phyloP scores from a whole-genome alignment of 352 stramenopile genomes.

The Nannochloropsis limnetica region DNA sequence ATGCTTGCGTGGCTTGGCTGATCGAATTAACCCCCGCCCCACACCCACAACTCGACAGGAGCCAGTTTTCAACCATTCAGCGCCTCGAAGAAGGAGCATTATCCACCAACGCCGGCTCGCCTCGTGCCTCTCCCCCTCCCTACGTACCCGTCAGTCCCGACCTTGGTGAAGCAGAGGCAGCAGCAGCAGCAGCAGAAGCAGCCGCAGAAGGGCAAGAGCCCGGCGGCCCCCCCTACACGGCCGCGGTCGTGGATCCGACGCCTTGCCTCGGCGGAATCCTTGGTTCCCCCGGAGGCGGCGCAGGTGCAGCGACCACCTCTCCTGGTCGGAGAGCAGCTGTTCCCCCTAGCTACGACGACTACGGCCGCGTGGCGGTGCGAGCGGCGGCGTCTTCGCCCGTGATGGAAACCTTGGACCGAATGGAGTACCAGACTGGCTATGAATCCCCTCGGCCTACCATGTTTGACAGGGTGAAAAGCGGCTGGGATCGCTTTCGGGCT shows the following conservation, averaged over 20 bases:
- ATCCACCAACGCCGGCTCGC: background rate
- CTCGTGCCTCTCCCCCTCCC: background rate
- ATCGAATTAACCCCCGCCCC: constrained; percentile 5
- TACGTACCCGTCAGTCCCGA: background rate
- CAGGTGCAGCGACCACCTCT: background rate
- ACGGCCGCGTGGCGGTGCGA: background rate
- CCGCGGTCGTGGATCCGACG: background rate
- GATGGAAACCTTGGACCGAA: constrained; percentile 13
- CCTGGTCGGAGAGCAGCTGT: background rate
- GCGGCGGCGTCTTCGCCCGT: background rate
- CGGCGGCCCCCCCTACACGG: background rate
- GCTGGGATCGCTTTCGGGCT: background rate
- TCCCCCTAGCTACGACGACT: constrained; percentile 13
- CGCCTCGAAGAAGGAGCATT: background rate
- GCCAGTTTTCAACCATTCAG: constrained; percentile 28
- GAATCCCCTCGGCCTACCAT: constrained; percentile 18
- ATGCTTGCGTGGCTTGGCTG: background rate
- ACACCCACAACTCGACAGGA: constrained; percentile 3
- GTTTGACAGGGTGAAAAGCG: background rate
- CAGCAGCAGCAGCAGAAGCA: background rate
- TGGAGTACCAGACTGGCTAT: background rate
- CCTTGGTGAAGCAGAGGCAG: background rate
- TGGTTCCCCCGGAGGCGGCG: background rate
- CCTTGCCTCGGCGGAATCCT: constrained; percentile 3
- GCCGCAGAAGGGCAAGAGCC: background rate